Evolutionary conservation across 768 basidiomycete species (phyloP).

Genomic region (Russula griseocarnosa): DNA sequence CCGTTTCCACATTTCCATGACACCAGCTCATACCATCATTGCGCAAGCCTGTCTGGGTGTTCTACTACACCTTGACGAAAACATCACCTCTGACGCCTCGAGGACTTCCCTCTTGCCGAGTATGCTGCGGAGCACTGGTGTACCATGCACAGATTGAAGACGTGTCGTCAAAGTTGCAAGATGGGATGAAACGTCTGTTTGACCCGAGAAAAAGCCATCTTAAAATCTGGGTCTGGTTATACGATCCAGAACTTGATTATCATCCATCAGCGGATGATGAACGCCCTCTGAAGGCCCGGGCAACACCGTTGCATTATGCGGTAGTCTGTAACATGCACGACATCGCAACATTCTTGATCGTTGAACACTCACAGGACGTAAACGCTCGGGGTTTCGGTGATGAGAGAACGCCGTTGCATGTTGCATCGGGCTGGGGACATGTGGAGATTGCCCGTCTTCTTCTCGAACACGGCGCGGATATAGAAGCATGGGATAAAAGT

Average conservation of each 20-base stretch:
- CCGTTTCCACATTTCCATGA: background rate
- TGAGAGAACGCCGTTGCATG: no score
- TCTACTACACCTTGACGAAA: background rate
- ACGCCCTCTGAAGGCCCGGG: no score
- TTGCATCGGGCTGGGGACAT: no score
- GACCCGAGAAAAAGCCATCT: background rate
- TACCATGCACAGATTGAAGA: background rate
- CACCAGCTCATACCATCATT: background rate
- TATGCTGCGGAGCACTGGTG: slow-evolving; percentile 12
- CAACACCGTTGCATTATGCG: slow-evolving; percentile 1
- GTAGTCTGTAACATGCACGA: background rate
- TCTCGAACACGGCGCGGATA: no score
- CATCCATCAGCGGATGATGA: no score
- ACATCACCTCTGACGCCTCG: background rate
- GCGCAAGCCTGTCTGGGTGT: background rate
- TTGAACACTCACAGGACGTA: background rate
- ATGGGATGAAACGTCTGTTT: background rate
- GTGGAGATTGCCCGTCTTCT: no score
- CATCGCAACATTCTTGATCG: background rate
- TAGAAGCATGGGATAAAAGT: no score
- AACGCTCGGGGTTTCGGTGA: no score
- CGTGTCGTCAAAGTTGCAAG: background rate
- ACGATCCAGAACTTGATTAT: background rate
- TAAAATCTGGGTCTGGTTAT: slow-evolving; percentile 3
- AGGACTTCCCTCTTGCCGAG: background rate